Evolutionary conservation across 768 basidiomycete genomes (phyloP), one percentile per base, ranked within the genome.

Genomic region (Tulasnella sp.): DNA sequence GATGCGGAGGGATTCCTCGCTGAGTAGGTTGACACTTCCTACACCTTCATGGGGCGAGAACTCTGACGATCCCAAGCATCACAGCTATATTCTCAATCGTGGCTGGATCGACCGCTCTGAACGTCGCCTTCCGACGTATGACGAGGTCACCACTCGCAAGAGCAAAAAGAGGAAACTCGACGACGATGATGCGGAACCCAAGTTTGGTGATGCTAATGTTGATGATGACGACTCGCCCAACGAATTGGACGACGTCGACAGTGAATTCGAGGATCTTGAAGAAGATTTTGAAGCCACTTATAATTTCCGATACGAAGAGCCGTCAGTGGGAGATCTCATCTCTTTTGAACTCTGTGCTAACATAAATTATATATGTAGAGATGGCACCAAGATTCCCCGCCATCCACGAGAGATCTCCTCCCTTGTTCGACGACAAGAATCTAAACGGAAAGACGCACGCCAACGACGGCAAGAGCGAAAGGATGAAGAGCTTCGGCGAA

Each of bases 231-330:
- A 61, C 19, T 49, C 58, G 30, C 26, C 47, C 4, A 29, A 67
- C 24, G 63, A 65, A 38, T 15, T 38, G 7, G 68, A 68, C 0
- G 72, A 74, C 41, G 70, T 76, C 8, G 80, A 72, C 3, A 82
- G 85, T 9, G 85, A 86, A 4, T 96, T 96, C 65, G 92, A 96
- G 56, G 90, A 95, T 45, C 83, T 88, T 63, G 87, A 84, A 4
- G 94, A 96, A 27, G 81, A 81, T 45, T 99, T 97, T 64, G 96
- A 99, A 73, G 83, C 81, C n/a, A 88, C 87, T 15, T 99, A 97
- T 73, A 98, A 98, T 71, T 96, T 96, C 74, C 83, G 96, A 55
- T 99, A 91, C 70, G 95, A 99, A 70, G 95, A 99, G 71, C 87
- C 89, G 82, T 91, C 67, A 67, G 91, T 83, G 24, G 27, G 17